These are phyloP conservation scores for Leptosphaerulina australis DNA, from an alignment of 2,329 filamentous ascomycete genomes.

Conservation along the genomic window DNA sequence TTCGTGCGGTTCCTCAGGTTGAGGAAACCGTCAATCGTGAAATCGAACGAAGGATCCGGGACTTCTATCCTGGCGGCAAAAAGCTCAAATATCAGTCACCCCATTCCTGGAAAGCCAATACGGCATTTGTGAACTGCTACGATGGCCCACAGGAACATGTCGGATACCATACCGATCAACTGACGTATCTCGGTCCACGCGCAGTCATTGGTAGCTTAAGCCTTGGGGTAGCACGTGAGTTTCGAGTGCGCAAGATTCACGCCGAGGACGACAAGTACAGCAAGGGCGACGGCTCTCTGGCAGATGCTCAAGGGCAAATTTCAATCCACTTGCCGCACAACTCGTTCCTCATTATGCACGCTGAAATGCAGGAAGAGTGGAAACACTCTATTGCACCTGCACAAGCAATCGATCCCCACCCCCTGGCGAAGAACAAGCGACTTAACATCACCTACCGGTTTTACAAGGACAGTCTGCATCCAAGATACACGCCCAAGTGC, in stretches of 20 bases:
- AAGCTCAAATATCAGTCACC: conserved; percentile 82
- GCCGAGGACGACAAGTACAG: conserved; percentile 60
- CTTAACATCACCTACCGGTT: conserved; percentile 95
- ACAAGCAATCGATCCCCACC: conserved; percentile 80
- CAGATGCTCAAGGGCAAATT: conserved; percentile 81
- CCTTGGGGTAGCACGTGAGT: conserved; percentile 90
- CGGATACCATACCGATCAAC: conserved; percentile 89
- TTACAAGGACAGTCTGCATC: conserved; percentile 79
- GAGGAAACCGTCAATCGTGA: conserved; percentile 77
- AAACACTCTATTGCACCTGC: conserved; percentile 85
- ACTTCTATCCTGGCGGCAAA: conserved; percentile 69
- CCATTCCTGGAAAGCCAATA: conserved; percentile 78
- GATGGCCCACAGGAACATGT: conserved; percentile 79
- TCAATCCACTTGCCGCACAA: conserved; percentile 94
- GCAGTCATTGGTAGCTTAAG: conserved; percentile 89
- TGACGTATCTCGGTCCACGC: conserved; percentile 89
- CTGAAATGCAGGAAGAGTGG: conserved; percentile 97
- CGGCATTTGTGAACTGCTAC: conserved; percentile 95
- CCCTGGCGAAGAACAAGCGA: conserved; percentile 75
- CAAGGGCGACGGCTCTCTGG: conserved; percentile 45
- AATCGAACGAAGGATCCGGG: conserved; percentile 71
- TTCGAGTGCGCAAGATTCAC: conserved; percentile 79
- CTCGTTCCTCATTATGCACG: conserved; percentile 92
- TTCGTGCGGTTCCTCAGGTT: conserved; percentile 71
- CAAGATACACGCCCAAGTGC: conserved; percentile 77